phyloP scores from a whole-genome alignment of 768 basidiomycete species.

The Boletus eberwhitei region DNA sequence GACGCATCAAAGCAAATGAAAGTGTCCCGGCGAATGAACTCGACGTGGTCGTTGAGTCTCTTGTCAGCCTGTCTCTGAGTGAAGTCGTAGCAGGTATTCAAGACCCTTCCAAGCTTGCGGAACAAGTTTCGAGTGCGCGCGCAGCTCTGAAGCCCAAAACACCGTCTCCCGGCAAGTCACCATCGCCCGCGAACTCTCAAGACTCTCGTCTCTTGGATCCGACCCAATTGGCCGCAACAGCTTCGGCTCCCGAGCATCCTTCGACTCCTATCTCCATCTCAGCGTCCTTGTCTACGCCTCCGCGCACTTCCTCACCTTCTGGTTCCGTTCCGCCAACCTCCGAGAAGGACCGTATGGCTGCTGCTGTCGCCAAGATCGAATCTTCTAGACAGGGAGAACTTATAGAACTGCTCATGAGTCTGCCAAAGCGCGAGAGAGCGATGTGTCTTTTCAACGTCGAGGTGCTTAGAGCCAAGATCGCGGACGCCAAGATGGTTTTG shows the following conservation, averaged over 20 bases:
- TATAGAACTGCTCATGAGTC: slow-evolving; percentile 76
- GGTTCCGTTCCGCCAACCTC: slow-evolving; percentile 58
- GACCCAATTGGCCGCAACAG: slow-evolving; percentile 63
- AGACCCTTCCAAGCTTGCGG: slow-evolving; percentile 60
- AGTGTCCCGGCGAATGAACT: slow-evolving; percentile 54
- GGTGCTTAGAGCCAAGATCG: slow-evolving; percentile 70
- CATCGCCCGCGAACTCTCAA: slow-evolving; percentile 55
- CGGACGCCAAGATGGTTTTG: slow-evolving; percentile 78
- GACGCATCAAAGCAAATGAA: slow-evolving; percentile 62
- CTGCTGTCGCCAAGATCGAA: slow-evolving; percentile 65
- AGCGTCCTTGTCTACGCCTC: slow-evolving; percentile 73
- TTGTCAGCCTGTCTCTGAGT: slow-evolving; percentile 66
- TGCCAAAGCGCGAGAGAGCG: slow-evolving; percentile 85
- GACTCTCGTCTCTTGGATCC: slow-evolving; percentile 70
- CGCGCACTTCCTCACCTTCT: slow-evolving; percentile 78
- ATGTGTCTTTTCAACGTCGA: slow-evolving; percentile 90
- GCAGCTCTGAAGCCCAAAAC: slow-evolving; percentile 33
- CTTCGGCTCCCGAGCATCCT: slow-evolving; percentile 87
- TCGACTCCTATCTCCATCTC: slow-evolving; percentile 80
- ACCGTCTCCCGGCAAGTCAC: slow-evolving; percentile 48
- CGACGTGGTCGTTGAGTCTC: slow-evolving; percentile 64
- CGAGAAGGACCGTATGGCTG: slow-evolving; percentile 72
- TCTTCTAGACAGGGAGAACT: slow-evolving; percentile 57
- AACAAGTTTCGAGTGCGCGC: slow-evolving; percentile 52
- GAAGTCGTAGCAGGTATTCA: slow-evolving; percentile 78